A percentile compares a stretch with the other conserved stretches of the same genome.
Conservation (phyloP, 257 asterid genomes). For the Nemophila menziesii region DNA sequence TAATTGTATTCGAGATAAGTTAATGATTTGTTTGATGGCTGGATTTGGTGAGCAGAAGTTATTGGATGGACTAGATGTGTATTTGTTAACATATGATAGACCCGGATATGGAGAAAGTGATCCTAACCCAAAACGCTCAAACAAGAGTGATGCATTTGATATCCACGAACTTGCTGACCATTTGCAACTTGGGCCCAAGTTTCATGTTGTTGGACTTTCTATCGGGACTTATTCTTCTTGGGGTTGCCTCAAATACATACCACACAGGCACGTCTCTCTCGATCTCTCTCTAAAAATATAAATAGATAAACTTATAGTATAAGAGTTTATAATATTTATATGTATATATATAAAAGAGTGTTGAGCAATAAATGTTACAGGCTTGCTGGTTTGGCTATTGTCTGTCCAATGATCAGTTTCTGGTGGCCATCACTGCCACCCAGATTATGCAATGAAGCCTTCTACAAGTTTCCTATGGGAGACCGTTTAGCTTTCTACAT, state of each 20-base stretch:
- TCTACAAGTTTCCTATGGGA: not conserved
- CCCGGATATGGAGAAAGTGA: constrained; percentile 12
- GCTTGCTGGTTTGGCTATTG: not conserved
- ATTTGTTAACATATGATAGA: constrained; percentile 3
- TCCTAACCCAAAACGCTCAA: constrained; percentile 3
- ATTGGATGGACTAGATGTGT: constrained; percentile 1
- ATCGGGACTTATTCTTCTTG: constrained; percentile 4
- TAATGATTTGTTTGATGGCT: too few relatives aligned
- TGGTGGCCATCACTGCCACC: not conserved
- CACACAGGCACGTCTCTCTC: constrained; percentile 1
- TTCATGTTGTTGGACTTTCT: constrained; percentile 6
- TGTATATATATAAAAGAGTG: too few relatives aligned
- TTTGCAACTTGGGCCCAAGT: constrained; percentile 1
- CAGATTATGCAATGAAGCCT: not conserved
- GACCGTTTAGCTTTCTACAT: not conserved
- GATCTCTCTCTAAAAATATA: not conserved
- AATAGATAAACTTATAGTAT: too few relatives aligned
- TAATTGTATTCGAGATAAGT: too few relatives aligned
- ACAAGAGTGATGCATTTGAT: constrained; percentile 3
- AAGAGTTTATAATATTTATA: too few relatives aligned
- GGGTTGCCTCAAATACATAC: constrained; percentile 7
- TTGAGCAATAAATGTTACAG: not conserved
- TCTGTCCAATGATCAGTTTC: not conserved
- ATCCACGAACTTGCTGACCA: constrained; percentile 9
- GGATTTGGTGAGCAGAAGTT: constrained; percentile 1